Evolutionary conservation across 108 stramenopile species (phyloP).

Genomic region (Mediolabrus comicus): DNA sequence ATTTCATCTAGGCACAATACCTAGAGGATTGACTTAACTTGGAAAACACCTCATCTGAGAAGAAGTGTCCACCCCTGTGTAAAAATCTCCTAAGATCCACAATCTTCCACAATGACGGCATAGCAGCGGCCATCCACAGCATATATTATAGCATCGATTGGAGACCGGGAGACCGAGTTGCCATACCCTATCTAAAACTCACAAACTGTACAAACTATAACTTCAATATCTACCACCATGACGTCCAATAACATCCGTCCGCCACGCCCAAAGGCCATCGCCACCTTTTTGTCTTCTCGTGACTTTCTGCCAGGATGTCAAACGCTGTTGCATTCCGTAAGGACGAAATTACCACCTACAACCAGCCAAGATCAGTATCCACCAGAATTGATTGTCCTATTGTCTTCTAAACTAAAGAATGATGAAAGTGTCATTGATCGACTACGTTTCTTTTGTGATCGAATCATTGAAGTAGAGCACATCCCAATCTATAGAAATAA

Average conservation of each 20-base stretch:
- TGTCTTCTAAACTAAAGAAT: conserved; percentile 48
- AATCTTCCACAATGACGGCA: too few relatives aligned
- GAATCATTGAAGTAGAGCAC: conserved; percentile 38
- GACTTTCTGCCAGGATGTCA: conserved; percentile 75
- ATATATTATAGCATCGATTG: too few relatives aligned
- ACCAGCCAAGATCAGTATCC: conserved; percentile 31
- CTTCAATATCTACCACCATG: neutral
- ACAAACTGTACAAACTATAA: too few relatives aligned
- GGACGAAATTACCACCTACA: conserved; percentile 10
- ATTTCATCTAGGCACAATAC: too few relatives aligned
- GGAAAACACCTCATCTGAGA: too few relatives aligned
- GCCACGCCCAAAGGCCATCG: conserved; percentile 66
- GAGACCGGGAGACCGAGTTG: too few relatives aligned
- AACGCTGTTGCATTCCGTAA: conserved; percentile 72
- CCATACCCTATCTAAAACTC: too few relatives aligned
- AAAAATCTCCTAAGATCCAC: too few relatives aligned
- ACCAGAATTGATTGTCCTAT: conserved; percentile 56
- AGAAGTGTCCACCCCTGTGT: too few relatives aligned
- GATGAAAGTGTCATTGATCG: conserved; percentile 11
- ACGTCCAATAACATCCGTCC: conserved; percentile 13
- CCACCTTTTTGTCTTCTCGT: conserved; percentile 68
- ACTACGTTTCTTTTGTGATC: conserved; percentile 38
- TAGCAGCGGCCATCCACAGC: too few relatives aligned
- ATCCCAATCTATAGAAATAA: conserved; percentile 16
- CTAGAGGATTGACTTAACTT: too few relatives aligned